Evolutionary conservation across 2,329 filamentous ascomycete genomes (phyloP).

Genomic region (Diaporthe eres): DNA sequence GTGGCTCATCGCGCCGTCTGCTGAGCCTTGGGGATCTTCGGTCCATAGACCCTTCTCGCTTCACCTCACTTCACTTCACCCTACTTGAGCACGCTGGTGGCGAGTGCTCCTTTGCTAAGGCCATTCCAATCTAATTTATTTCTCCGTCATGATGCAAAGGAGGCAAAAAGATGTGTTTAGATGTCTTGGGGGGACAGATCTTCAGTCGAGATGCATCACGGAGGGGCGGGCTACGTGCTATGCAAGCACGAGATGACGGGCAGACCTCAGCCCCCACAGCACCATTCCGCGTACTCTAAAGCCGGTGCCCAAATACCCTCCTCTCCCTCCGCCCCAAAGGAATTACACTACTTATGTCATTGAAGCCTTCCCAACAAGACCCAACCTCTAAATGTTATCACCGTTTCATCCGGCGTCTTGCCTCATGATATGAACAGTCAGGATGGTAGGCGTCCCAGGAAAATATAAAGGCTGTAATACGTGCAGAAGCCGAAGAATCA

Average conservation of each 20-base stretch:
- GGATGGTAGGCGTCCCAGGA: conserved; percentile 73
- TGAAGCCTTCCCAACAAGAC: background rate
- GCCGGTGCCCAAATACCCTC: conserved; percentile 21
- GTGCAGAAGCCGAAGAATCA: conserved; percentile 70
- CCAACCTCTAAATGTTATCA: background rate
- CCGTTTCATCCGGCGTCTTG: background rate
- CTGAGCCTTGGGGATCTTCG: conserved; percentile 28
- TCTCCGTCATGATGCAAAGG: background rate
- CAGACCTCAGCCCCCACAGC: conserved; percentile 32
- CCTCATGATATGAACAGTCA: conserved; percentile 21
- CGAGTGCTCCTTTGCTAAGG: background rate
- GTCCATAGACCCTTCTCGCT: background rate
- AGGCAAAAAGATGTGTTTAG: background rate
- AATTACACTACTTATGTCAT: background rate
- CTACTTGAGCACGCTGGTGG: background rate
- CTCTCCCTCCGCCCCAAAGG: background rate
- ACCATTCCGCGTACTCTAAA: conserved; percentile 12
- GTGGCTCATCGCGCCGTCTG: conserved; percentile 33
- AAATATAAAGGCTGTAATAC: conserved; percentile 77
- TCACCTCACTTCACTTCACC: background rate
- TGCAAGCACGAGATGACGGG: conserved; percentile 22
- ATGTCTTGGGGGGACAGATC: background rate
- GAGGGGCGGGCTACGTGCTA: conserved; percentile 3
- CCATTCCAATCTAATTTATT: background rate
- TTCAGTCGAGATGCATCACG: conserved; percentile 15